These are phyloP conservation scores for Stephania cephalantha DNA, from an alignment of 164 flowering plant species.

Conservation along the genomic window DNA sequence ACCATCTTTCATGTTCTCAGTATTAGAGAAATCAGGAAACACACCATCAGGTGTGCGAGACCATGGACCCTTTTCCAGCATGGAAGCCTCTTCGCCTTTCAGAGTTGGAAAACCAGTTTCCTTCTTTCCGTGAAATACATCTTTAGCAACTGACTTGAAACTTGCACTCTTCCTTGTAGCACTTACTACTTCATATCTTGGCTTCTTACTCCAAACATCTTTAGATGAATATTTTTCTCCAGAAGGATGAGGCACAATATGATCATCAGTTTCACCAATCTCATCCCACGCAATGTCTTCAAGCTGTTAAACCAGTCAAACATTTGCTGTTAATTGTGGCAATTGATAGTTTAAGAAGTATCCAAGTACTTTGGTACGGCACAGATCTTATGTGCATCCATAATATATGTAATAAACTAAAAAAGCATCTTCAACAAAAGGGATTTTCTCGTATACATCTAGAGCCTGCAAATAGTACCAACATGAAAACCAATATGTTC, in stretches of 20 bases:
- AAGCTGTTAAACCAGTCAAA: constrained; percentile 39
- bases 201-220: constrained; percentile 39
- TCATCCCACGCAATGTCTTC: constrained; percentile 68
- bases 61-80: constrained; percentile 47
- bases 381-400: neutral
- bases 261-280: constrained; percentile 53
- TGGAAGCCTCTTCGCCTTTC: constrained; percentile 22
- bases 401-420: too few species aligned
- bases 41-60: constrained; percentile 32
- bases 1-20: constrained; percentile 25
- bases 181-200: constrained; percentile 25
- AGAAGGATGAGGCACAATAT: constrained; percentile 62
- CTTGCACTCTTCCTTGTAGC: constrained; percentile 19
- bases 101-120: constrained; percentile 16
- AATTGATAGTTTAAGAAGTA: neutral
- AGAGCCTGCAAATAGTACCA: neutral
- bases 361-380: neutral
- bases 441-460: neutral
- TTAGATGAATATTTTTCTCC: constrained; percentile 11
- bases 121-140: constrained; percentile 25
- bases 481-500: neutral
- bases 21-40: constrained; percentile 35
- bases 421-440: neutral
- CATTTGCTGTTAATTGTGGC: neutral
- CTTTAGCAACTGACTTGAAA: constrained; percentile 14